Conservation (phyloP, 441 rosid species). For the Euphorbia schlechtendalii region DNA sequence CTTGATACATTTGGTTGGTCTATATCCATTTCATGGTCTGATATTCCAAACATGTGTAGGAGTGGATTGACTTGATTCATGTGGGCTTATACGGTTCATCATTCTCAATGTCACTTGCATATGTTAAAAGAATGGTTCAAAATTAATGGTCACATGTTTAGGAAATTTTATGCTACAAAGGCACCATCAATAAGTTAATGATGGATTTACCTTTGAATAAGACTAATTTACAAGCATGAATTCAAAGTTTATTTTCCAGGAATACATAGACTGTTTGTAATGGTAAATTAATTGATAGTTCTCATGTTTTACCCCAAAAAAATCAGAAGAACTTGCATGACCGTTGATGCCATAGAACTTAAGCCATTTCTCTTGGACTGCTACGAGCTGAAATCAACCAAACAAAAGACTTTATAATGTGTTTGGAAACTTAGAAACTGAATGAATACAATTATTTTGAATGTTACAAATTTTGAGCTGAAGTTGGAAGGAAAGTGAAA, state of each 20-base stretch:
- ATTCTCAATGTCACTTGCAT: no score
- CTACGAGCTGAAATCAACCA: no score
- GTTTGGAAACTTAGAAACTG: no score
- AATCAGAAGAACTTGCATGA: no score
- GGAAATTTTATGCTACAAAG: no score
- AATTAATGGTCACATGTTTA: background rate
- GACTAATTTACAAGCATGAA: background rate
- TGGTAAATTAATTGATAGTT: background rate
- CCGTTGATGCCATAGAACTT: no score
- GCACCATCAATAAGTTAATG: background rate
- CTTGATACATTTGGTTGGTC: background rate
- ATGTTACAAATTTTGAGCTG: no score
- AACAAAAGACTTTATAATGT: no score
- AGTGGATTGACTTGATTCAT: background rate
- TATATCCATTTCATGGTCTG: background rate
- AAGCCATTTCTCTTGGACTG: no score
- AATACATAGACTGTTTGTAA: background rate
- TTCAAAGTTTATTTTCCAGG: background rate
- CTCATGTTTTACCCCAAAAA: no score
- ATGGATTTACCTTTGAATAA: background rate
- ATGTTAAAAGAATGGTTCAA: background rate
- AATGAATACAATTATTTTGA: no score
- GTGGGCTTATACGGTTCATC: background rate
- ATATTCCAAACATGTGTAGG: background rate
- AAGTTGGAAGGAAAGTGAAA: no score